Evolutionary conservation across 2,329 filamentous ascomycete species (phyloP).

Genomic region (Botrytis elliptica): DNA sequence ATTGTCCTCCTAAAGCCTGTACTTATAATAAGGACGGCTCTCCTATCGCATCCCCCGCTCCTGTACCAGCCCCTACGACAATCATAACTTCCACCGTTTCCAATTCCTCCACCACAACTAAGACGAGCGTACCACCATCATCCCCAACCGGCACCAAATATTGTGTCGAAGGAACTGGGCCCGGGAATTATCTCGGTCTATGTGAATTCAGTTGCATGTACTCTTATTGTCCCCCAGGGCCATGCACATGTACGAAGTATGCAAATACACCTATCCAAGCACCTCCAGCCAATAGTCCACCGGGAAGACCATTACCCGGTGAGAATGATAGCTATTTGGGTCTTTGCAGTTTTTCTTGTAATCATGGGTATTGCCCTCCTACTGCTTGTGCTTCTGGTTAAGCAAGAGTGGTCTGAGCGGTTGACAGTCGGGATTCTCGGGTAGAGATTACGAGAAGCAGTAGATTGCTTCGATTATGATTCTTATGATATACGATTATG

Average conservation of each 20-base stretch:
- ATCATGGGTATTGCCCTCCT: conserved; percentile 43
- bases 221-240: conserved; percentile 32
- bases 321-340: conserved; percentile 43
- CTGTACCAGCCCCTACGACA: background rate
- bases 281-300: conserved; percentile 33
- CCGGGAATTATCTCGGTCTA: conserved; percentile 42
- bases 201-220: conserved; percentile 38
- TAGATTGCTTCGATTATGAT: background rate
- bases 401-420: background rate
- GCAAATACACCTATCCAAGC: conserved; percentile 23
- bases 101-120: background rate
- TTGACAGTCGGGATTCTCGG: background rate
- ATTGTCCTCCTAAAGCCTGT: conserved; percentile 27
- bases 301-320: conserved; percentile 41
- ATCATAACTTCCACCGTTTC: background rate
- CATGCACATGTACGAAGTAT: conserved; percentile 32
- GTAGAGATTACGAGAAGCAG: background rate
- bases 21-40: conserved; percentile 1
- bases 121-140: conserved; percentile 23
- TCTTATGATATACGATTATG: background rate
- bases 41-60: background rate
- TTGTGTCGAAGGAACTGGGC: conserved; percentile 33
- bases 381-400: conserved; percentile 21
- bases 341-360: conserved; percentile 48
- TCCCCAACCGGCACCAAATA: conserved; percentile 13